phyloP scores from a whole-genome alignment of 2,329 filamentous ascomycete genomes.

The Fusarium sp. region DNA sequence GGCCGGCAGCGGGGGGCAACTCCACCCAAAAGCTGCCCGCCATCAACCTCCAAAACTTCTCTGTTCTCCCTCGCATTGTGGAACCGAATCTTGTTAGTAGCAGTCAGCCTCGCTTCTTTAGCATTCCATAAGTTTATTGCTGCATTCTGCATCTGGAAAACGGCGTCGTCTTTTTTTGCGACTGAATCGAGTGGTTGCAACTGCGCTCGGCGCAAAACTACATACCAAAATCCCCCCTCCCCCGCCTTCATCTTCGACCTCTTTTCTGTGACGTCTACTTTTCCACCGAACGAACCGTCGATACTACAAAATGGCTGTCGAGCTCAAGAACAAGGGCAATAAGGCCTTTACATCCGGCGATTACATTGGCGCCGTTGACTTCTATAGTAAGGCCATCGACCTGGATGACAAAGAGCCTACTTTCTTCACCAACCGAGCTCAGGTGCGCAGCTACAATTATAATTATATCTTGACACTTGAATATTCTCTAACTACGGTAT shows the following conservation, averaged over 20 bases:
- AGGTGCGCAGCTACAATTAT: constrained; percentile 69
- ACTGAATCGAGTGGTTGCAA: constrained; percentile 17
- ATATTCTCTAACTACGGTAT: constrained; percentile 18
- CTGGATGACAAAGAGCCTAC: constrained; percentile 85
- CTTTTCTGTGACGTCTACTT: constrained; percentile 18
- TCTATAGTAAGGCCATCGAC: constrained; percentile 89
- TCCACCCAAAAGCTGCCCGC: constrained; percentile 43
- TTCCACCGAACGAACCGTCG: constrained; percentile 24
- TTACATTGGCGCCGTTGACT: constrained; percentile 84
- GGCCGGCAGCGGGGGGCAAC: constrained; percentile 43
- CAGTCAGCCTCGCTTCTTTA: constrained; percentile 30
- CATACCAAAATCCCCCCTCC: constrained; percentile 29
- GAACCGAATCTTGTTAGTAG: constrained; percentile 34
- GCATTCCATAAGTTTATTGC: constrained; percentile 20
- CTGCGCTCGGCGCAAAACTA: constrained; percentile 44
- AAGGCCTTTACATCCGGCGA: constrained; percentile 90
- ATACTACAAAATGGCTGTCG: constrained; percentile 75
- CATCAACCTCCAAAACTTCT: constrained; percentile 45
- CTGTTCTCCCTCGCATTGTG: constrained; percentile 40
- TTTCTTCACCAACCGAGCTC: constrained; percentile 94
- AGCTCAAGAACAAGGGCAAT: constrained; percentile 94
- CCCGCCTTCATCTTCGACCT: constrained; percentile 23
- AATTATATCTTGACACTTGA: constrained; percentile 45
- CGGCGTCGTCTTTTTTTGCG: constrained; percentile 20
- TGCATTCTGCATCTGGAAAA: constrained; percentile 1